phyloP scores from a whole-genome alignment of 2,329 filamentous ascomycete species.

The Colletotrichum orbiculare region DNA sequence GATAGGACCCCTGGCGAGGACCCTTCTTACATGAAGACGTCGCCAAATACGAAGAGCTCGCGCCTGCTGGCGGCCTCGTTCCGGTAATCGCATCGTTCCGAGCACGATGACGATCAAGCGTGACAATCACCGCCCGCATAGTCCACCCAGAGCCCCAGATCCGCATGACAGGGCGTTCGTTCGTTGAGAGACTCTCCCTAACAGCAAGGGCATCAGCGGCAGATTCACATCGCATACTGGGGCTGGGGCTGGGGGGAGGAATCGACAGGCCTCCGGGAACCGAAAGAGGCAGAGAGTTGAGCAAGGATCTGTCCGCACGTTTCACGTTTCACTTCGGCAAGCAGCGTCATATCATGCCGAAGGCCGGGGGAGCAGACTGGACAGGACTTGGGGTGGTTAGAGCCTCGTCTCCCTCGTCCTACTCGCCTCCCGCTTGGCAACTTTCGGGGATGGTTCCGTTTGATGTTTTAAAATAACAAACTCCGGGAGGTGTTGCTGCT shows the following conservation, averaged over 20 bases:
- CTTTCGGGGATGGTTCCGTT: conserved; percentile 23
- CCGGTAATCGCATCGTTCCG: too few relatives aligned
- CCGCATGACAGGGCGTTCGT: too few relatives aligned
- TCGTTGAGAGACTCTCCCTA: too few relatives aligned
- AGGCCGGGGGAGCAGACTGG: not conserved
- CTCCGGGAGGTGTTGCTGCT: not conserved
- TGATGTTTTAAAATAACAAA: conserved; percentile 21
- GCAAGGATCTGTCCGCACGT: conserved; percentile 35
- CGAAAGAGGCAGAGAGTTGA: conserved; percentile 17
- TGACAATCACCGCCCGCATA: too few relatives aligned
- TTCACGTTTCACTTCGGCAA: conserved; percentile 36
- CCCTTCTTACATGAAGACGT: conserved; percentile 25
- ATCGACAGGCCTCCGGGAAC: conserved; percentile 25
- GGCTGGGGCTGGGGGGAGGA: conserved; percentile 10
- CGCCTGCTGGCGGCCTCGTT: not conserved
- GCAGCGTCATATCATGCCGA: conserved; percentile 30
- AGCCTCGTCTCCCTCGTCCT: too few relatives aligned
- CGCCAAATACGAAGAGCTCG: conserved; percentile 14
- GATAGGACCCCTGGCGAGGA: conserved; percentile 17
- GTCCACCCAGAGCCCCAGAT: too few relatives aligned
- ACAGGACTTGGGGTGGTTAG: too few relatives aligned
- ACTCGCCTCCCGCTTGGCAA: not conserved
- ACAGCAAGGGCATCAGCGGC: not conserved
- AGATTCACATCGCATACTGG: not conserved
- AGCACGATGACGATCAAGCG: too few relatives aligned